Evolutionary conservation across 495 filamentous ascomycete species (phyloP).

Genomic region (Chlorociboria aeruginascens): DNA sequence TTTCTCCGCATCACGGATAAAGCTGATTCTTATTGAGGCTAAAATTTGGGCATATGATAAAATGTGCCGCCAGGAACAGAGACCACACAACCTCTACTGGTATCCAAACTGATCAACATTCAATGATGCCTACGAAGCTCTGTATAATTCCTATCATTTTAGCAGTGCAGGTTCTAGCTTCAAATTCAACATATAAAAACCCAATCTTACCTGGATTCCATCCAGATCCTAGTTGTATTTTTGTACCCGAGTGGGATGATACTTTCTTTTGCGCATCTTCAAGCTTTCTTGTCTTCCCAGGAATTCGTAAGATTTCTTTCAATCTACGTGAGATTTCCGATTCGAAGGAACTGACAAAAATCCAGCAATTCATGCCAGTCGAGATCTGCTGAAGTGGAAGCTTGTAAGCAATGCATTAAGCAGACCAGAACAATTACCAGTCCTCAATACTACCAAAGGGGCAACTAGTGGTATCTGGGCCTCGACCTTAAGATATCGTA

Average conservation of each 20-base stretch:
- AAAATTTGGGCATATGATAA: too few species aligned
- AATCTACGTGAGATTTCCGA: too few species aligned
- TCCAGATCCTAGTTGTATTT: slow-evolving; percentile 42
- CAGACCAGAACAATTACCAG: slow-evolving; percentile 26
- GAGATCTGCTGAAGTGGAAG: slow-evolving; percentile 40
- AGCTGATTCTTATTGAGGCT: too few species aligned
- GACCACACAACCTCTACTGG: too few species aligned
- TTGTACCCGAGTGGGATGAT: slow-evolving; percentile 30
- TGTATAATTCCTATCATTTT: too few species aligned
- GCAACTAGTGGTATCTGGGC: slow-evolving; percentile 32
- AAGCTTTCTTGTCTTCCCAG: slow-evolving; percentile 41
- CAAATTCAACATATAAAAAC: slow-evolving; percentile 24
- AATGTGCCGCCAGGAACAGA: too few species aligned
- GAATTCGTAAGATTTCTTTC: slow-evolving; percentile 20
- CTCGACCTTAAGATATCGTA: slow-evolving; percentile 30
- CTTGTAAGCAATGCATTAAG: slow-evolving; percentile 30
- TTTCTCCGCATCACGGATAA: too few species aligned
- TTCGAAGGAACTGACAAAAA: too few species aligned
- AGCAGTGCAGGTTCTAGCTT: too few species aligned
- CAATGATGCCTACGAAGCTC: too few species aligned
- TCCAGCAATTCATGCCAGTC: slow-evolving; percentile 33
- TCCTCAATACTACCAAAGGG: slow-evolving; percentile 17
- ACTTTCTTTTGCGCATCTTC: slow-evolving; percentile 41
- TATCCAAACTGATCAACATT: too few species aligned
- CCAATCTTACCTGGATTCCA: slow-evolving; percentile 42